phyloP scores from a whole-genome alignment of 2,329 filamentous ascomycete species.

The Monilinia polystroma region DNA sequence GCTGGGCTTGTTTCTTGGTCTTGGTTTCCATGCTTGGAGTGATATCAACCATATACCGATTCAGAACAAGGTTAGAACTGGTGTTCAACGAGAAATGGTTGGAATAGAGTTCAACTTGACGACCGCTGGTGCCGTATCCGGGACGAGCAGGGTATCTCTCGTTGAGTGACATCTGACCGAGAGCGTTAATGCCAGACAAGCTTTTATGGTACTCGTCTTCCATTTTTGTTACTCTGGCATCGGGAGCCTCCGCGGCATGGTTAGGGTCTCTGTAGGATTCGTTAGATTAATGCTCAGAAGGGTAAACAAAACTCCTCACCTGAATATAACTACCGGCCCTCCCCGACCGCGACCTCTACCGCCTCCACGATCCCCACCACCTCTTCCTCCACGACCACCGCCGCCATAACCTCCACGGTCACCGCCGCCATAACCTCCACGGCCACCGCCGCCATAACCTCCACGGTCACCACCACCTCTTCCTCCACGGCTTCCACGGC shows the following conservation, averaged over 20 bases:
- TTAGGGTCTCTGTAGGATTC: conserved; percentile 31
- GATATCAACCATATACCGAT: conserved; percentile 38
- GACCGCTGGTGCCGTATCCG: conserved; percentile 37
- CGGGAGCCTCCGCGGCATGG: conserved; percentile 29
- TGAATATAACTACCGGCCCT: conserved; percentile 32
- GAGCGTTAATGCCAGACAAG: conserved; percentile 26
- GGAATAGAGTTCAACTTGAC: conserved; percentile 35
- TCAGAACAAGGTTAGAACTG: conserved; percentile 31
- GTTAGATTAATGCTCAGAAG: background rate
- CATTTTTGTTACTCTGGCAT: conserved; percentile 34
- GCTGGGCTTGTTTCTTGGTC: conserved; percentile 33
- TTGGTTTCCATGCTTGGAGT: conserved; percentile 33
- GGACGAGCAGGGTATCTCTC: conserved; percentile 34
- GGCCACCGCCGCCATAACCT: conserved; percentile 25
- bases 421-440: conserved; percentile 38
- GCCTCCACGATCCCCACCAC: conserved; percentile 38
- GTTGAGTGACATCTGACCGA: conserved; percentile 28
- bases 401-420: conserved; percentile 32
- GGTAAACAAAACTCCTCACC: conserved; percentile 28
- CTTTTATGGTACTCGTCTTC: conserved; percentile 38
- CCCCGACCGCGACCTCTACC: conserved; percentile 36
- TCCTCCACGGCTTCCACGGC: conserved; percentile 13
- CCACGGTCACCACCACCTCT: background rate
- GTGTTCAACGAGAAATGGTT: conserved; percentile 38
- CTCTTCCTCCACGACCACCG: conserved; percentile 8